These are phyloP conservation scores for Solanum corneliomulleri DNA, from an alignment of 257 asterid genomes.

Conservation along the genomic window DNA sequence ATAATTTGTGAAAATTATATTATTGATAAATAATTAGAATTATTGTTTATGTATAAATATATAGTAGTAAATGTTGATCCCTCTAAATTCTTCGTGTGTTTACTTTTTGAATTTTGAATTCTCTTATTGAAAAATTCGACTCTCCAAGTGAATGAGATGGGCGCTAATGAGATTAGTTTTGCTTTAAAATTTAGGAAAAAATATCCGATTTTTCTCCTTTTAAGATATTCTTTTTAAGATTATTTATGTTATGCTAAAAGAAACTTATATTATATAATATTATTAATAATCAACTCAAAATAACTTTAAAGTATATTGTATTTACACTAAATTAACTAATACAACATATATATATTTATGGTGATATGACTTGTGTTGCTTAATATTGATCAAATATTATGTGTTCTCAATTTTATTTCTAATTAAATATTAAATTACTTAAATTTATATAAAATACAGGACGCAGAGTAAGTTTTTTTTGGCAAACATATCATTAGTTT, in stretches of 20 bases:
- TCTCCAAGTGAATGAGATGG: background rate
- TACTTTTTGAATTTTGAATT: background rate
- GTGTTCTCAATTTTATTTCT: background rate
- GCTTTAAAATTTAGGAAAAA: too few relatives aligned
- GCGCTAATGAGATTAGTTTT: background rate
- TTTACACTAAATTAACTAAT: too few relatives aligned
- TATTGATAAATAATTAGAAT: too few relatives aligned
- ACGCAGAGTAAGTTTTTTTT: background rate
- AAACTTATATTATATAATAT: too few relatives aligned
- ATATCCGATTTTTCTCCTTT: too few relatives aligned
- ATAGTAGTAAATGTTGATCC: too few relatives aligned
- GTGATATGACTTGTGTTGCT: background rate
- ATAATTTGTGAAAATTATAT: too few relatives aligned
- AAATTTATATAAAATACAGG: background rate
- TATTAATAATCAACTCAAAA: too few relatives aligned
- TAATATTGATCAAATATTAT: background rate
- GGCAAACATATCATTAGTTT: background rate
- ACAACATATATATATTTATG: too few relatives aligned
- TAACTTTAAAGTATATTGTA: background rate
- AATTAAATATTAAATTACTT: too few relatives aligned
- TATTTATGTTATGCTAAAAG: background rate
- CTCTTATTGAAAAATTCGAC: background rate
- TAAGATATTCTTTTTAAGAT: too few relatives aligned
- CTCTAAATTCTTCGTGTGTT: too few relatives aligned
- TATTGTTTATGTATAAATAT: background rate